These are phyloP conservation scores for Acanthamoeba triangularis DNA, from an alignment of 208 protist species.

Conservation along the genomic window DNA sequence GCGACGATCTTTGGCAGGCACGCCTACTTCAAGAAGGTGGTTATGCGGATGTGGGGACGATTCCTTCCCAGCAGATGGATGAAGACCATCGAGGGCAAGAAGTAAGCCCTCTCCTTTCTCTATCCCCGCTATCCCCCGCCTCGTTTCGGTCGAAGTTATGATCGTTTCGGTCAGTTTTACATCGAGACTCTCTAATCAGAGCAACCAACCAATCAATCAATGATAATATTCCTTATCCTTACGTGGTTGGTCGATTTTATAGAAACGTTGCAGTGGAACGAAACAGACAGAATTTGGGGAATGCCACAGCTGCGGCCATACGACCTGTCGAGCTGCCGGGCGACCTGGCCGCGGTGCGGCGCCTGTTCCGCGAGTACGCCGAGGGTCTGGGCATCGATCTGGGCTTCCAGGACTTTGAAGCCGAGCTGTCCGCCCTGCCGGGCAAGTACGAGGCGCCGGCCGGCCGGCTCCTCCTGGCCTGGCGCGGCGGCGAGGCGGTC, in stretches of 20 bases:
- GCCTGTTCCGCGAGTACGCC: slow-evolving; percentile 21
- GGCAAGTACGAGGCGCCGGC: not conserved
- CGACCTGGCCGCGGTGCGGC: not conserved
- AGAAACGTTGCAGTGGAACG: too few species aligned
- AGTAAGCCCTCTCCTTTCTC: not conserved
- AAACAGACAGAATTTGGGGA: too few species aligned
- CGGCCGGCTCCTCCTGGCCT: not conserved
- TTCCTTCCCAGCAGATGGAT: slow-evolving; percentile 26
- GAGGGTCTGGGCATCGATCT: slow-evolving; percentile 12
- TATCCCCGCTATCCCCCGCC: not conserved
- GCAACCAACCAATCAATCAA: too few species aligned
- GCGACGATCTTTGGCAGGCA: slow-evolving; percentile 52
- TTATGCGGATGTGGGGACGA: slow-evolving; percentile 49
- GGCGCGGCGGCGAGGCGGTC: not conserved
- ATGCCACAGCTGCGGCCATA: too few species aligned
- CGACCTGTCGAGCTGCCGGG: too few species aligned
- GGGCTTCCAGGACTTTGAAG: slow-evolving; percentile 5
- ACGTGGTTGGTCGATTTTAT: too few species aligned
- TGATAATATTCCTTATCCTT: too few species aligned
- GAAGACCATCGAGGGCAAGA: slow-evolving; percentile 8
- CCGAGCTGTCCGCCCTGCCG: not conserved
- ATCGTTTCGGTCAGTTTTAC: too few species aligned
- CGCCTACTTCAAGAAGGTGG: slow-evolving; percentile 65
- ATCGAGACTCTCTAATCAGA: too few species aligned
- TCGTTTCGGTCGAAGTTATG: not conserved